These are phyloP conservation scores for Laetiporus sulphureus DNA, from an alignment of 1,284 basidiomycete species.

Conservation along the genomic window DNA sequence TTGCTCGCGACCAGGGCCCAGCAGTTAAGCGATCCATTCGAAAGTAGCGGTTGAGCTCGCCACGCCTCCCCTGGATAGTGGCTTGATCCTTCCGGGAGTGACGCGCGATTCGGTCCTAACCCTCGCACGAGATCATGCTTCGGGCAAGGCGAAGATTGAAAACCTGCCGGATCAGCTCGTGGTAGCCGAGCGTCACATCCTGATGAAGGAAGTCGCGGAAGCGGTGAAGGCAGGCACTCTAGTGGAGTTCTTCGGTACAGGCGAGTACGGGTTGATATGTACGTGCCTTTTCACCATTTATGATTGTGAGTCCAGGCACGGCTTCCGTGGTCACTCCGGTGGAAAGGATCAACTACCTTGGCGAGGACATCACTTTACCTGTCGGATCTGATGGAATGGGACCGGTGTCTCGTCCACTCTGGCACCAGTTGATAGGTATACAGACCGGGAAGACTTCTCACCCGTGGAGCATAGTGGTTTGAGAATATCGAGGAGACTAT, in stretches of 20 bases:
- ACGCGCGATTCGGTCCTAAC: slow-evolving; percentile 91
- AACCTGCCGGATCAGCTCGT: slow-evolving; percentile 64
- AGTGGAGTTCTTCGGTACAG: slow-evolving; percentile 90
- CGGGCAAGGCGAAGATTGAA: slow-evolving; percentile 48
- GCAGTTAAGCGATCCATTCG: background rate
- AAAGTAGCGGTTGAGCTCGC: slow-evolving; percentile 66
- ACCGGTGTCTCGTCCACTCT: slow-evolving; percentile 74
- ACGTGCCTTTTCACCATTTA: background rate
- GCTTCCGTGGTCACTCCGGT: slow-evolving; percentile 85
- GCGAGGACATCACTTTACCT: slow-evolving; percentile 79
- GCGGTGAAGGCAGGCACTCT: slow-evolving; percentile 68
- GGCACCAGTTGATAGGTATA: slow-evolving; percentile 80
- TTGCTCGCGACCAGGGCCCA: too few relatives aligned
- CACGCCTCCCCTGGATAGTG: slow-evolving; percentile 90
- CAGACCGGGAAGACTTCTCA: slow-evolving; percentile 80
- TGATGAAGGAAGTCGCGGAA: slow-evolving; percentile 83
- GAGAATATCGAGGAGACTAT: too few relatives aligned
- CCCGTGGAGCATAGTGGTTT: slow-evolving; percentile 73
- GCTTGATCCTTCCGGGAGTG: slow-evolving; percentile 94
- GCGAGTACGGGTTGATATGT: too few relatives aligned
- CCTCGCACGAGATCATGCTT: slow-evolving; percentile 76
- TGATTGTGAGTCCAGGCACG: slow-evolving; percentile 39
- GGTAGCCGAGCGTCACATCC: slow-evolving; percentile 81
- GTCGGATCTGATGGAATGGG: slow-evolving; percentile 85
- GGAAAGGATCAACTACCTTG: slow-evolving; percentile 83